These are phyloP conservation scores for Candida tibetensis DNA, from an alignment of 805 yeast genomes.

Conservation along the genomic window DNA sequence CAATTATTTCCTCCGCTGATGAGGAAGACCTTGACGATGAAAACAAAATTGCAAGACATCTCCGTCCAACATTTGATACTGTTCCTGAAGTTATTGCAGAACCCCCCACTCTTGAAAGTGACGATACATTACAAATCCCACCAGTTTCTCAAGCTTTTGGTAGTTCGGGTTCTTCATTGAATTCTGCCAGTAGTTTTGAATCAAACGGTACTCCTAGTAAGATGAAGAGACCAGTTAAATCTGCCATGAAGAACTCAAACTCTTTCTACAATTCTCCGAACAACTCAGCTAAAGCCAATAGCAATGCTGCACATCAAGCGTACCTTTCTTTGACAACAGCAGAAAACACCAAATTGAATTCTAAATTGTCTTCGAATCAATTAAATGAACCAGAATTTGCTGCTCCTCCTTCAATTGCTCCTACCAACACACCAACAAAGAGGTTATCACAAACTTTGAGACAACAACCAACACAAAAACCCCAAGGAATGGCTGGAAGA, in stretches of 20 bases:
- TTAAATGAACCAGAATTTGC: conserved; percentile 19
- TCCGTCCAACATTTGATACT: conserved; percentile 32
- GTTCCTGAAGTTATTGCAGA: conserved; percentile 28
- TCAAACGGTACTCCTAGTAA: conserved; percentile 16
- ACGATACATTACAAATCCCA: conserved; percentile 14
- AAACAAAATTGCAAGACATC: conserved; percentile 20
- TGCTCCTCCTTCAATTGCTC: conserved; percentile 1
- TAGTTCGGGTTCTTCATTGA: conserved; percentile 31
- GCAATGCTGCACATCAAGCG: conserved; percentile 56
- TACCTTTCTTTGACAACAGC: conserved; percentile 72
- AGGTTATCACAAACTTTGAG: conserved; percentile 29
- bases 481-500: conserved; percentile 20
- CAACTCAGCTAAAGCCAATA: conserved; percentile 6
- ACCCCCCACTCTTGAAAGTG: conserved; percentile 18
- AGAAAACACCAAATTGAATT: conserved; percentile 72
- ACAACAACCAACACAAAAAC: conserved; percentile 18
- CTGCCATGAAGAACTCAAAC: conserved; percentile 47
- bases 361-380: conserved; percentile 48
- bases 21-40: conserved; percentile 23
- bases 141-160: conserved; percentile 9
- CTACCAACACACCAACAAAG: conserved; percentile 6
- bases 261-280: conserved; percentile 18
- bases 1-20: conserved; percentile 7
- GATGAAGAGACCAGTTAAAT: conserved; percentile 44
- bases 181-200: conserved; percentile 28